Evolutionary conservation across 2,329 filamentous ascomycete genomes (phyloP).

Genomic region (Fusarium setosum): DNA sequence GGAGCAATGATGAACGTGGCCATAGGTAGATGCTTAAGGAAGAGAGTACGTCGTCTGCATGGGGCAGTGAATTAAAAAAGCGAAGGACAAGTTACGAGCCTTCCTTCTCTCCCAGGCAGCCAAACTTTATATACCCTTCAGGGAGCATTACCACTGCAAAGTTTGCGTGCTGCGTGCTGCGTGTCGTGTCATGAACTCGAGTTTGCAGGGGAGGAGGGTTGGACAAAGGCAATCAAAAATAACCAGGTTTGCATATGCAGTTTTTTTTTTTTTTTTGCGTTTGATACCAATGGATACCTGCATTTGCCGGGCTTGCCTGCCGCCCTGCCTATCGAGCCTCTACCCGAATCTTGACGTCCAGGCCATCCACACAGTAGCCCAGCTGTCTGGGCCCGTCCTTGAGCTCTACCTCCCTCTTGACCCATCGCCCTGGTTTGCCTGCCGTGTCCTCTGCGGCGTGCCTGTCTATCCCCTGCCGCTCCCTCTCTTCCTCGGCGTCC

Average conservation of each 20-base stretch:
- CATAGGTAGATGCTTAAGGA: no score
- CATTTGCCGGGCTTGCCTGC: no score
- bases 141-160: background rate
- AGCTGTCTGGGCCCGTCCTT: constrained; percentile 83
- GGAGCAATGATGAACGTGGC: no score
- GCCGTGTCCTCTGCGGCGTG: constrained; percentile 41
- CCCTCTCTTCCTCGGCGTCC: constrained; percentile 52
- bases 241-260: no score
- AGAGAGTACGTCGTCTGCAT: no score
- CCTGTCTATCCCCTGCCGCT: constrained; percentile 27
- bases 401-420: constrained; percentile 83
- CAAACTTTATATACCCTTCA: no score
- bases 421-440: constrained; percentile 67
- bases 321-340: constrained; percentile 55
- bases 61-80: no score
- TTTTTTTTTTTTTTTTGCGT: no score
- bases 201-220: constrained; percentile 8
- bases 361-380: constrained; percentile 84
- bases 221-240: no score
- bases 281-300: no score
- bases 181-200: background rate
- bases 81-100: no score
- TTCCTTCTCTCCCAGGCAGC: no score
- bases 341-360: constrained; percentile 77
- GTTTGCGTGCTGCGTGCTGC: constrained; percentile 9